A percentile compares a stretch with the other conserved stretches of the same genome.
phyloP scores from a whole-genome alignment of 1,139 yeast genomes.

The Kurtzmaniella quercitrusa region DNA sequence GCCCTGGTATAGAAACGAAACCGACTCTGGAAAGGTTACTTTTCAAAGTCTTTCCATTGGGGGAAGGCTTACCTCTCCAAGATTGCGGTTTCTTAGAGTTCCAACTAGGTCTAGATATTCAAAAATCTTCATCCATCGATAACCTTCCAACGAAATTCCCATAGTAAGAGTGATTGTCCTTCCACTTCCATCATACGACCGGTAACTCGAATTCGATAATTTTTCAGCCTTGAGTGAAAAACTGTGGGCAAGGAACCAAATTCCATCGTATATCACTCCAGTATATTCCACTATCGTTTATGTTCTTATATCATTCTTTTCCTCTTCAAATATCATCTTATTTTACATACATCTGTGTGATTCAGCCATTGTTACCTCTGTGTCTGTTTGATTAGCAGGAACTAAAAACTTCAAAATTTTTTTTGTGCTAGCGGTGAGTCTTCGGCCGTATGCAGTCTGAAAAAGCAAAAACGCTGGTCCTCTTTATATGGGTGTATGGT shows the following conservation, averaged over 20 bases:
- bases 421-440: constrained; percentile 8
- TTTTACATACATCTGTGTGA: constrained; percentile 86
- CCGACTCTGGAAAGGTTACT: too few relatives aligned
- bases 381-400: constrained; percentile 11
- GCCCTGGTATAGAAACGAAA: too few relatives aligned
- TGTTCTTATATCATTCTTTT: background rate
- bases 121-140: background rate
- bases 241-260: constrained; percentile 13
- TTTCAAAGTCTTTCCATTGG: too few relatives aligned
- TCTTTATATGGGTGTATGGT: background rate
- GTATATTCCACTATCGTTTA: background rate
- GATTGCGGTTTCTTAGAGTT: too few relatives aligned
- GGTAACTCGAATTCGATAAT: background rate
- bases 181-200: background rate
- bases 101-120: too few relatives aligned
- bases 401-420: constrained; percentile 10
- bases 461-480: background rate
- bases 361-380: constrained; percentile 69
- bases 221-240: constrained; percentile 3
- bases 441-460: constrained; percentile 6
- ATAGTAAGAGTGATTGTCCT: background rate
- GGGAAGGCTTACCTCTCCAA: too few relatives aligned
- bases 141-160: background rate
- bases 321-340: background rate
- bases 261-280: background rate